Evolutionary conservation across 306 rosid species (phyloP).

Genomic region (Acacia acuminata): DNA sequence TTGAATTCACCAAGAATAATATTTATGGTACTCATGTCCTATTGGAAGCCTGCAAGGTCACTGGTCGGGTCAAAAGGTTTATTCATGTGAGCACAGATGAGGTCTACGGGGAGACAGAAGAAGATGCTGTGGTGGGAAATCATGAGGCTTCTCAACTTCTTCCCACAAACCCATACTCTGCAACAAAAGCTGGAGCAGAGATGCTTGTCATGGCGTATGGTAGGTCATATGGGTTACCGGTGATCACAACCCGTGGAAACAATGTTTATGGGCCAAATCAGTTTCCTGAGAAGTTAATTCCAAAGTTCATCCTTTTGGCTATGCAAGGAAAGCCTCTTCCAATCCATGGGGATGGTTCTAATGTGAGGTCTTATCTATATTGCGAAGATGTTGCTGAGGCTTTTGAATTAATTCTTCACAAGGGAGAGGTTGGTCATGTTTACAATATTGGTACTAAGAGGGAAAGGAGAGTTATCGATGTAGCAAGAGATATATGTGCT

Average conservation of each 20-base stretch:
- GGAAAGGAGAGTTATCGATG: conserved; percentile 66
- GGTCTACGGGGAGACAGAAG: conserved; percentile 67
- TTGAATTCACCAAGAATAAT: conserved; percentile 69
- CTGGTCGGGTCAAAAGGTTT: conserved; percentile 60
- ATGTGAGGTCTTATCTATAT: conserved; percentile 62
- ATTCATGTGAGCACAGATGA: conserved; percentile 69
- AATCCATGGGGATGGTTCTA: conserved; percentile 68
- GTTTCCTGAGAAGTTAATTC: conserved; percentile 65
- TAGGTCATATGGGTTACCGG: conserved; percentile 61
- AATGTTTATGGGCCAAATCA: conserved; percentile 71
- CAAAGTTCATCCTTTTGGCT: conserved; percentile 63
- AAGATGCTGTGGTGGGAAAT: conserved; percentile 66
- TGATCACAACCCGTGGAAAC: conserved; percentile 67
- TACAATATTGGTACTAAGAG: conserved; percentile 64
- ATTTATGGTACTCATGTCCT: conserved; percentile 66
- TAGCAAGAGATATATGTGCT: conserved; percentile 60
- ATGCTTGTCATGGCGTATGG: conserved; percentile 78
- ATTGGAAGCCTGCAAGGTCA: conserved; percentile 65
- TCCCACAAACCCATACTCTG: conserved; percentile 64
- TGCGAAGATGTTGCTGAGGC: conserved; percentile 79
- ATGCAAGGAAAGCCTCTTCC: conserved; percentile 69
- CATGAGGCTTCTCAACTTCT: conserved; percentile 73
- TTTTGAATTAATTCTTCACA: conserved; percentile 64
- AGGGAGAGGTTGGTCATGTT: conserved; percentile 66
- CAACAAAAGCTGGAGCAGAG: conserved; percentile 71